Percentiles rank a stretch among this genome's conserved stretches.
These are phyloP conservation scores for Leccinum huronense DNA, from an alignment of 1,284 basidiomycete genomes.

Conservation along the genomic window DNA sequence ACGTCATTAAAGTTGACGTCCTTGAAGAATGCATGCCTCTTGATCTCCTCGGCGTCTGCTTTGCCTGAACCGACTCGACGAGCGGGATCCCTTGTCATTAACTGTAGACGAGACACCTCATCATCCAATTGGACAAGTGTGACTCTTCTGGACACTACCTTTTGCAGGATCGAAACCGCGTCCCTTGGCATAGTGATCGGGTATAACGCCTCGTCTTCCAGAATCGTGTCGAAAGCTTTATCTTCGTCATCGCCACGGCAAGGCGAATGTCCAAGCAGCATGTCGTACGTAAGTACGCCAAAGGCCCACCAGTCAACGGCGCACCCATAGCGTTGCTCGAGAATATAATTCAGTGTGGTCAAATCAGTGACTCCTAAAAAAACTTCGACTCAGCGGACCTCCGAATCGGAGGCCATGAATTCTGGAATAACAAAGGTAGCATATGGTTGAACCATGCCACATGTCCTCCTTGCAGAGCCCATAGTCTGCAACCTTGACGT, in stretches of 20 bases:
- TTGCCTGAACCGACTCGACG: slow-evolving; percentile 94
- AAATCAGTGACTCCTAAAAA: neutral
- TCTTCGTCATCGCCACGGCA: slow-evolving; percentile 99
- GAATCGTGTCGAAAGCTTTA: slow-evolving; percentile 98
- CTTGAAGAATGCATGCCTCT: slow-evolving; percentile 97
- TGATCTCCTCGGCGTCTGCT: slow-evolving; percentile 96
- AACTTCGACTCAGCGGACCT: slow-evolving; percentile 53
- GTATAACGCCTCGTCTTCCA: slow-evolving; percentile 98
- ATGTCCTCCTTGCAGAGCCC: slow-evolving; percentile 99
- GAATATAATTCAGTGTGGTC: slow-evolving; percentile 60
- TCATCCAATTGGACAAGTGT: neutral
- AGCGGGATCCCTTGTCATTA: slow-evolving; percentile 90
- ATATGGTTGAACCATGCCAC: slow-evolving; percentile 97
- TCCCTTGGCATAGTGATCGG: slow-evolving; percentile 99
- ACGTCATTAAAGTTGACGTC: slow-evolving; percentile 98
- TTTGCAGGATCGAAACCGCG: slow-evolving; percentile 93
- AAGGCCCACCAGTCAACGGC: slow-evolving; percentile 99
- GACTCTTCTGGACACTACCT: slow-evolving; percentile 47
- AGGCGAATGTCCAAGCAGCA: slow-evolving; percentile 97
- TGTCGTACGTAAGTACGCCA: slow-evolving; percentile 98
- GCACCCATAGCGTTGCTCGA: slow-evolving; percentile 97
- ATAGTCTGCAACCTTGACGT: slow-evolving; percentile 99
- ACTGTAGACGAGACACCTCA: slow-evolving; percentile 44
- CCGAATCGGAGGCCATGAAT: slow-evolving; percentile 90
- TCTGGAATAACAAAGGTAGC: slow-evolving; percentile 98